Conservation (phyloP, 1,284 basidiomycete genomes). For the Ceratobasidium sp. region DNA sequence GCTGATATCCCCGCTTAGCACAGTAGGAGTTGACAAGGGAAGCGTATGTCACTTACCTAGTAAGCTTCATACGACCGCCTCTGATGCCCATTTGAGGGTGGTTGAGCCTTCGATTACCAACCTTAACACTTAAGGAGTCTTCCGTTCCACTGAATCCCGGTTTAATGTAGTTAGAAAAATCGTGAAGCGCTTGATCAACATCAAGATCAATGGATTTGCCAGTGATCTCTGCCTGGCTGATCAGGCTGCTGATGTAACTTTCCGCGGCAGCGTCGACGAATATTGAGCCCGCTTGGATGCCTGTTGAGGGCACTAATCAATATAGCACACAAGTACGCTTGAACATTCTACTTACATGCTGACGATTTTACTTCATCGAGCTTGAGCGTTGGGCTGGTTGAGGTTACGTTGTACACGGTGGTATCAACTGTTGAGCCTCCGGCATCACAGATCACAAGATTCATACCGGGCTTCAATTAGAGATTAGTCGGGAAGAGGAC, state of each 20-base stretch:
- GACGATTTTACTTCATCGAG: conserved; percentile 36
- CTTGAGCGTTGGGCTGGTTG: neutral
- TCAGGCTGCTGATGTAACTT: neutral
- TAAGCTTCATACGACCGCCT: neutral
- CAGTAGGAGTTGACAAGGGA: too few relatives aligned
- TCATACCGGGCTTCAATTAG: neutral
- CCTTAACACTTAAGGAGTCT: neutral
- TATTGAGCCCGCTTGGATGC: conserved; percentile 22
- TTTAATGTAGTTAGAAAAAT: conserved; percentile 26
- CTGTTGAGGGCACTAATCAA: neutral
- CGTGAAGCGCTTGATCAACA: neutral
- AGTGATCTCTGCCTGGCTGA: neutral
- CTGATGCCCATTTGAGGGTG: neutral
- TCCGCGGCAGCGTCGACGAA: conserved; percentile 19
- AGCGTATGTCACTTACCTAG: neutral
- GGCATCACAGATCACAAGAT: conserved; percentile 10
- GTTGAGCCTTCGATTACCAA: conserved; percentile 2
- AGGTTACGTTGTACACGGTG: neutral
- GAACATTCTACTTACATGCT: conserved; percentile 27
- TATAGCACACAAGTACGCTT: too few relatives aligned
- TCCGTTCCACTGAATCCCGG: neutral
- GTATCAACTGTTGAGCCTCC: conserved; percentile 26
- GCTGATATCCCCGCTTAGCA: too few relatives aligned
- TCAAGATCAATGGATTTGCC: neutral
- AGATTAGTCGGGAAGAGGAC: neutral